Percentiles rank a stretch among this genome's conserved stretches.
Evolutionary conservation across 768 basidiomycete species (phyloP).

Genomic region (Trametes cubensis): DNA sequence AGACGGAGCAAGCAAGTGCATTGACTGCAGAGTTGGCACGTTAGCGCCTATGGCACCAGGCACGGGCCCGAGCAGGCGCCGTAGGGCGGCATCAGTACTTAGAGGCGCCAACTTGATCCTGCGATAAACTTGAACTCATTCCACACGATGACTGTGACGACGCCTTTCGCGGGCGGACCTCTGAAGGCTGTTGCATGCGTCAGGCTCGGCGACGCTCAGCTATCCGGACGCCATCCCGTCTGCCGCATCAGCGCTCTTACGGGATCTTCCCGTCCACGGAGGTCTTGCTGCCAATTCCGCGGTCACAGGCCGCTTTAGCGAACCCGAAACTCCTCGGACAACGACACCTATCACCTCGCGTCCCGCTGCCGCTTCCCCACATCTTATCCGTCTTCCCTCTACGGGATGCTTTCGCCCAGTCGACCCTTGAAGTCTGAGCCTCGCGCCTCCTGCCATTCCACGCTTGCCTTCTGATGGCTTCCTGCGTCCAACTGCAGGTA

Average conservation of each 20-base stretch:
- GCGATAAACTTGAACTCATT: no score
- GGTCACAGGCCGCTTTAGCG: slow-evolving; percentile 10
- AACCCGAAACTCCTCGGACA: slow-evolving; percentile 24
- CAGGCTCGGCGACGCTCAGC: not conserved
- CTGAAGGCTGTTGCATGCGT: no score
- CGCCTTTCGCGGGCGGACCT: no score
- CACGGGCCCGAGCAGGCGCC: not conserved
- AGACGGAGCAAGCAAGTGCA: not conserved
- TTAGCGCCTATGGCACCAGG: not conserved
- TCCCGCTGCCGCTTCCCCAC: slow-evolving; percentile 12
- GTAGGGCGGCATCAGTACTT: no score
- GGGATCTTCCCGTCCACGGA: not conserved
- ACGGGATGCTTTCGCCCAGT: slow-evolving; percentile 1
- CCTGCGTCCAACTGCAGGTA: not conserved
- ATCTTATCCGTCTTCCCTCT: not conserved
- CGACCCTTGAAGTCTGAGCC: not conserved
- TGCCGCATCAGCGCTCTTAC: slow-evolving; percentile 9
- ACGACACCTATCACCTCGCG: slow-evolving; percentile 5
- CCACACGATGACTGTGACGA: no score
- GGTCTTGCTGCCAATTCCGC: slow-evolving; percentile 15
- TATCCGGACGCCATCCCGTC: not conserved
- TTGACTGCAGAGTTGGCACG: not conserved
- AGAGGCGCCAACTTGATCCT: no score
- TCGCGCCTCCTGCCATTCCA: slow-evolving; percentile 9
- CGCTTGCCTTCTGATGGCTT: slow-evolving; percentile 7